phyloP scores from a whole-genome alignment of 2,329 filamentous ascomycete genomes.

The Annulohypoxylon truncatum region DNA sequence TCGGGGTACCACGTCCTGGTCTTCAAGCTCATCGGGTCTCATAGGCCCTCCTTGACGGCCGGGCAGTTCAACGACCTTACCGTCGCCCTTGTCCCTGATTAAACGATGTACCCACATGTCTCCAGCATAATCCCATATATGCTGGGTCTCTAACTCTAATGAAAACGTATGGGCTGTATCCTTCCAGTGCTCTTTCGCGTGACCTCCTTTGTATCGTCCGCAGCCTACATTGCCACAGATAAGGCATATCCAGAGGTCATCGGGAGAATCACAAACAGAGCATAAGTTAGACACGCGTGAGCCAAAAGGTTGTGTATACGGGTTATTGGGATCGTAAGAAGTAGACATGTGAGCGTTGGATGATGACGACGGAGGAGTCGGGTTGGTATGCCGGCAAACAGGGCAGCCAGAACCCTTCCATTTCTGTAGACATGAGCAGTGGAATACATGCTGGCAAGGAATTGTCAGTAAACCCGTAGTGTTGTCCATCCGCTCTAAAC shows the following conservation, averaged over 20 bases:
- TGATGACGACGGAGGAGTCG: slow-evolving; percentile 47
- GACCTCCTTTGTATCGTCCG: slow-evolving; percentile 91
- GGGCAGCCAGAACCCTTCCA: slow-evolving; percentile 96
- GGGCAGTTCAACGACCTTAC: slow-evolving; percentile 91
- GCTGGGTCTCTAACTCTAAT: slow-evolving; percentile 91
- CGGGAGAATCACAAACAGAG: slow-evolving; percentile 79
- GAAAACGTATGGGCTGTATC: slow-evolving; percentile 90
- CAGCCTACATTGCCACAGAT: slow-evolving; percentile 95
- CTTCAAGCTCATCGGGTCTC: slow-evolving; percentile 52
- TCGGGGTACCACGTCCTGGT: slow-evolving; percentile 77
- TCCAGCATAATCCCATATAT: slow-evolving; percentile 97
- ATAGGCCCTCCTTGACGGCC: slow-evolving; percentile 54
- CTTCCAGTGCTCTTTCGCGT: slow-evolving; percentile 94
- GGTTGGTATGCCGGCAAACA: slow-evolving; percentile 87
- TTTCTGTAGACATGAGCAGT: slow-evolving; percentile 94
- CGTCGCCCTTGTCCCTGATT: slow-evolving; percentile 92
- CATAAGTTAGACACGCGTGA: slow-evolving; percentile 76
- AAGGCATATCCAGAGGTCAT: slow-evolving; percentile 94
- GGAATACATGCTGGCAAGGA: slow-evolving; percentile 96
- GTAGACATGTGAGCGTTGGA: slow-evolving; percentile 39
- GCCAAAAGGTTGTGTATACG: slow-evolving; percentile 67
- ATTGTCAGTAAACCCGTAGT: slow-evolving; percentile 95
- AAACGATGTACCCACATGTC: slow-evolving; percentile 96
- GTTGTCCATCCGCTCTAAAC: slow-evolving; percentile 97
- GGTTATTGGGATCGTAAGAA: slow-evolving; percentile 61